These are phyloP conservation scores for Entomortierella parvispora DNA, from an alignment of 192 early-diverging fungal species.

Conservation along the genomic window DNA sequence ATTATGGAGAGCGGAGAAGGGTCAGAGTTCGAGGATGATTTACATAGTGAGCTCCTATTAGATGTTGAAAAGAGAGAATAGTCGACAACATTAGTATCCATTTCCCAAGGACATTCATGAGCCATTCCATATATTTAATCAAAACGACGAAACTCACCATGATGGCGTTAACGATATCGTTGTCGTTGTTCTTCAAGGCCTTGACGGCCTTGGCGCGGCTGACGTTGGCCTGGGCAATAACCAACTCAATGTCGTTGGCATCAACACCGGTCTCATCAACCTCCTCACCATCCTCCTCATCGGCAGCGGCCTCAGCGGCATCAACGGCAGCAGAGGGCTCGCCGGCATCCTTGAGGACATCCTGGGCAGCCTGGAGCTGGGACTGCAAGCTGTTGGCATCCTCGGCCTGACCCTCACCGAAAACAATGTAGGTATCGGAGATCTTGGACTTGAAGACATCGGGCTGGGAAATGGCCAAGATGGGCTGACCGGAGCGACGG, in stretches of 20 bases:
- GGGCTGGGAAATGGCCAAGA: constrained; percentile 89
- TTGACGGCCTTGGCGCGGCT: constrained; percentile 89
- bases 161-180: constrained; percentile 97
- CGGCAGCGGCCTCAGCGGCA: constrained; percentile 54
- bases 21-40: no score
- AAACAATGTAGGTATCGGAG: constrained; percentile 96
- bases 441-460: constrained; percentile 93
- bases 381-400: constrained; percentile 79
- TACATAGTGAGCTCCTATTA: constrained; percentile 49
- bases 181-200: constrained; percentile 87
- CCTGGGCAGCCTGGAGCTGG: constrained; percentile 73
- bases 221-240: constrained; percentile 91
- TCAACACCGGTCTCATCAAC: constrained; percentile 89
- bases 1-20: no score
- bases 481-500: constrained; percentile 70
- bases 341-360: constrained; percentile 63
- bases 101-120: no score
- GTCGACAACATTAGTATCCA: neutral
- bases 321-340: constrained; percentile 53
- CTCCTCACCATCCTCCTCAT: constrained; percentile 68
- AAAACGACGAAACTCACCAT: constrained; percentile 70
- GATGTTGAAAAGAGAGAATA: neutral
- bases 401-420: constrained; percentile 93
- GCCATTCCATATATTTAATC: no score
- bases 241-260: constrained; percentile 89